A percentile compares a stretch with the other conserved stretches of the same genome.
These are phyloP conservation scores for Butyriboletus appendiculatus DNA, from an alignment of 1,284 basidiomycete genomes.

Conservation along the genomic window DNA sequence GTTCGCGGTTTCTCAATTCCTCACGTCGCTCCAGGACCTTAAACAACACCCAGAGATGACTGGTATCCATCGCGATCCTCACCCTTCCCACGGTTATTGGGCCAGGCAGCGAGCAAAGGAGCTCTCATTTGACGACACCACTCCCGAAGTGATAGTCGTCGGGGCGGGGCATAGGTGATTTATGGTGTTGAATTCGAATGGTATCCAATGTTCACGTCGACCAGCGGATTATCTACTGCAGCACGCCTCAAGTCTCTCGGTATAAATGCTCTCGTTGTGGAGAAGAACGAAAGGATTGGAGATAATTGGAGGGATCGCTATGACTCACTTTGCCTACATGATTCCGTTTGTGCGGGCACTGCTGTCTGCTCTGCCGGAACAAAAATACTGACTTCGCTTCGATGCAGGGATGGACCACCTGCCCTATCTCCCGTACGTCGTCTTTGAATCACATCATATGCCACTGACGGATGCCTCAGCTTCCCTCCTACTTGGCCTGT, in stretches of 20 bases:
- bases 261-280: conserved; percentile 34
- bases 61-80: not conserved
- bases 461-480: conserved; percentile 1
- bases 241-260: conserved; percentile 37
- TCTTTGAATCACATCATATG: not conserved
- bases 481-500: conserved; percentile 40
- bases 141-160: conserved; percentile 6
- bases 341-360: conserved; percentile 7
- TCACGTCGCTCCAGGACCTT: not conserved
- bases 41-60: not conserved
- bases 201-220: not conserved
- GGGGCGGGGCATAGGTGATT: conserved; percentile 6
- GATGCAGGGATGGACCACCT: conserved; percentile 2
- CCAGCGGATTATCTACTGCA: conserved; percentile 15
- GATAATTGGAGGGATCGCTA: conserved; percentile 33
- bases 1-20: not conserved
- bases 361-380: not conserved
- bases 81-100: conserved; percentile 1
- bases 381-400: not conserved
- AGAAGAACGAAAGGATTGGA: conserved; percentile 32
- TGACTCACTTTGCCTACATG: conserved; percentile 18
- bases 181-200: not conserved
- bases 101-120: not conserved
- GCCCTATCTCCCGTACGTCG: conserved; percentile 15
- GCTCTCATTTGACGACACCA: not conserved